These are phyloP conservation scores for Teratosphaeria epicoccoides DNA, from an alignment of 2,329 filamentous ascomycete species.

Conservation along the genomic window DNA sequence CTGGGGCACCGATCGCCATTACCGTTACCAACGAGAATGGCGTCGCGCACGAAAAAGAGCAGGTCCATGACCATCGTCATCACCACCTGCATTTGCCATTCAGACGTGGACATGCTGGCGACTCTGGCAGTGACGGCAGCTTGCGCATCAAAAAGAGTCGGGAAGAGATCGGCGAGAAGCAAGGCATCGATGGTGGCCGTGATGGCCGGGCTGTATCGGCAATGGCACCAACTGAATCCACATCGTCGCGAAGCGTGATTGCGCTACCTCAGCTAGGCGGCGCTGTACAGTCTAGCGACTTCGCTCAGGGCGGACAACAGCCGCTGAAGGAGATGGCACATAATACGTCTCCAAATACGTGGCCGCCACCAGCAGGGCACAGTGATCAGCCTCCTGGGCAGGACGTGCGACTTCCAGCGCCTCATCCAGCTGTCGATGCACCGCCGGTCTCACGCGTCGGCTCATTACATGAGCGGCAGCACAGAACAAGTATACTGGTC, in stretches of 20 bases:
- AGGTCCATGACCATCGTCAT: slow-evolving; percentile 28
- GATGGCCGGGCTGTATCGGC: neutral
- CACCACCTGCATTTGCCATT: slow-evolving; percentile 24
- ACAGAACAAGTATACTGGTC: slow-evolving; percentile 51
- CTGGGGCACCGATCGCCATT: slow-evolving; percentile 52
- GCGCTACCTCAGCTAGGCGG: neutral
- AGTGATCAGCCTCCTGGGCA: slow-evolving; percentile 32
- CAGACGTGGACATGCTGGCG: slow-evolving; percentile 13
- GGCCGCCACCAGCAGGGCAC: slow-evolving; percentile 30
- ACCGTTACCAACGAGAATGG: slow-evolving; percentile 60
- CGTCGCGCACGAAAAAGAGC: slow-evolving; percentile 24
- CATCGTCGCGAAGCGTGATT: neutral
- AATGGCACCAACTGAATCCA: neutral
- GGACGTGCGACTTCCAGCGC: slow-evolving; percentile 34
- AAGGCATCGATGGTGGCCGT: neutral
- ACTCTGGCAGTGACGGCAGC: slow-evolving; percentile 2
- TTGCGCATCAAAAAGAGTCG: slow-evolving; percentile 9
- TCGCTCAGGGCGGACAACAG: slow-evolving; percentile 4
- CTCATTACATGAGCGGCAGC: slow-evolving; percentile 41
- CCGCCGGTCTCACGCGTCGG: slow-evolving; percentile 40
- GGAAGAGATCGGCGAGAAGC: slow-evolving; percentile 6
- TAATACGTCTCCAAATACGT: slow-evolving; percentile 26
- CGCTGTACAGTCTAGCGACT: neutral
- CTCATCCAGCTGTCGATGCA: slow-evolving; percentile 25
- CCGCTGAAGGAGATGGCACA: slow-evolving; percentile 24